Base-by-base conservation (phyloP, 352 stramenopile species). In the Globisporangium emineosum region DNA sequence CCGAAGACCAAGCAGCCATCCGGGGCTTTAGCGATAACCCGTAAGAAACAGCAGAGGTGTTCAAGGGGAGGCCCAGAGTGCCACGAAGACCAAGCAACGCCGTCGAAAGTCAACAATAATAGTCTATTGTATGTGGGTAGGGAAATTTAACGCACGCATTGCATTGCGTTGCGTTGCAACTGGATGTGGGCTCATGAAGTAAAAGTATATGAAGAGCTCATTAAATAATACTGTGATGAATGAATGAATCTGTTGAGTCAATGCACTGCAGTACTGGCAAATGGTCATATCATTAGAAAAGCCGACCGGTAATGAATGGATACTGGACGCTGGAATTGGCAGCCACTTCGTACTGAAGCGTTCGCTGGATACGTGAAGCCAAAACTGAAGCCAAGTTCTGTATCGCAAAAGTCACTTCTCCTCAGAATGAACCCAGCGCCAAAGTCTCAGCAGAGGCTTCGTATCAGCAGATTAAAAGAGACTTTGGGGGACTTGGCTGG, bases 1-100 rank as follows among this genome's bases (percentile, higher is more conserved):
- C 53, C 10, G 52, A 43, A 25, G 61, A 67, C 23, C 37, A 62
- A 21, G 53, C 49, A 13, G 21, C 19, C 9, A 42, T 62, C 30
- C n/a, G 29, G 21, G 19, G 40, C 30, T 32, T 57, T 8, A 53
- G 32, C 21, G 25, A 57, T 30, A 40, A 64, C 45, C 47, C 40
- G 17, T 47, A 47, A 47, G 15, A 5, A 4, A 13, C 19, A 13
- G 17, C 17, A 6, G 17, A 21, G 40, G 37, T 15, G 37, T 3
- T 43, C 37, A 6, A 43, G 37, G 17, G 37, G n/a, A 43, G 37
- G 5, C 17, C 5, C 37, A n/a, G 37, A 7, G 15, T 43, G 35
- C 35, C 3, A 45, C n/a, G 37, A 45, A n/a, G 37, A 47, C 15
- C 40, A 47, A 47, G 40, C 40, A 21, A 47, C 40, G 17, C 40